A percentile compares a stretch with the other conserved stretches of the same genome.
Evolutionary conservation across 2,329 filamentous ascomycete genomes (phyloP).

Genomic region (Alternaria sp.): DNA sequence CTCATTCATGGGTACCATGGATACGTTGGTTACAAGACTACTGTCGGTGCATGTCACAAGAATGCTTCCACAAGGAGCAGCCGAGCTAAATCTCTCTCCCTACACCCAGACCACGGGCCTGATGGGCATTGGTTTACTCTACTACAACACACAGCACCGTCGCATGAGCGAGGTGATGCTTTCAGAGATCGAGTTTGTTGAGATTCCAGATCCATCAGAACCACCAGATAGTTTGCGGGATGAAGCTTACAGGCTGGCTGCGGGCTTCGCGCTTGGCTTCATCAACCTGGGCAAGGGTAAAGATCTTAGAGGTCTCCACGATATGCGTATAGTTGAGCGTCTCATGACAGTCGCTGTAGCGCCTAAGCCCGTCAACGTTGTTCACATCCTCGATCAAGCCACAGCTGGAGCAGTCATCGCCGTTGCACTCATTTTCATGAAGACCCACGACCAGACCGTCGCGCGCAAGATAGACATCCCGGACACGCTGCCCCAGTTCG

Average conservation of each 20-base stretch:
- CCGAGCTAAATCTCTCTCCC: constrained; percentile 90
- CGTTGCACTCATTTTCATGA: constrained; percentile 93
- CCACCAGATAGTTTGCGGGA: constrained; percentile 81
- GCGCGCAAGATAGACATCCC: constrained; percentile 93
- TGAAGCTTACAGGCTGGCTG: constrained; percentile 94
- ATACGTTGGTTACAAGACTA: constrained; percentile 89
- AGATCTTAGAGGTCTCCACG: constrained; percentile 85
- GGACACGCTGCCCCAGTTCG: constrained; percentile 87
- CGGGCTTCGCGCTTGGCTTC: constrained; percentile 89
- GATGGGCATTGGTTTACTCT: constrained; percentile 94
- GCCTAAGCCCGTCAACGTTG: constrained; percentile 87
- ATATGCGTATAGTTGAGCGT: constrained; percentile 91
- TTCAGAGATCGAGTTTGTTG: constrained; percentile 90
- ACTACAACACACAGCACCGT: constrained; percentile 93
- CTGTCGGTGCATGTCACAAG: constrained; percentile 95
- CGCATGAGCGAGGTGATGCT: constrained; percentile 99
- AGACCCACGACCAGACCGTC: constrained; percentile 85
- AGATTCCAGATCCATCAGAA: constrained; percentile 72
- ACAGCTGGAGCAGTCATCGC: constrained; percentile 93
- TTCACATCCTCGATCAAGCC: constrained; percentile 91
- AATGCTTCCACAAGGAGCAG: constrained; percentile 89
- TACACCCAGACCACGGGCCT: constrained; percentile 94
- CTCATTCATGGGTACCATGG: constrained; percentile 96
- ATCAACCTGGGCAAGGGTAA: constrained; percentile 94
- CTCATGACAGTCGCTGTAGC: constrained; percentile 84